Percentiles rank a stretch among this genome's conserved stretches.
These are phyloP conservation scores for Boletus subcaerulescens DNA, from an alignment of 768 basidiomycete genomes.

Conservation along the genomic window DNA sequence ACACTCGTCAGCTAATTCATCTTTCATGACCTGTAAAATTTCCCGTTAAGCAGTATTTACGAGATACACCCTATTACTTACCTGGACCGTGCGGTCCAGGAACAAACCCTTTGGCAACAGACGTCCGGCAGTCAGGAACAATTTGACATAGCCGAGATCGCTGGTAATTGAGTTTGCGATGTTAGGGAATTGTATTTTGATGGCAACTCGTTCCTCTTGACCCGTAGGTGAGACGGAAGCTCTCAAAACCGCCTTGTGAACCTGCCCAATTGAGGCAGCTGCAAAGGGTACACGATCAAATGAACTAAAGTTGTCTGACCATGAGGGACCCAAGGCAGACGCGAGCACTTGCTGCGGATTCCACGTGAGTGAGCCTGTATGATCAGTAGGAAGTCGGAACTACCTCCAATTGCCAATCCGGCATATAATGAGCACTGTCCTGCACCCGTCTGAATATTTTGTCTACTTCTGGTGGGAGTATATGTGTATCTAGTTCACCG, in stretches of 20 bases:
- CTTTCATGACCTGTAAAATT: constrained; percentile 68
- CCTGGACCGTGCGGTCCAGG: constrained; percentile 82
- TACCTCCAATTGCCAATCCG: constrained; percentile 97
- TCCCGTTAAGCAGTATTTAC: not conserved
- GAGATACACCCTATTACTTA: constrained; percentile 22
- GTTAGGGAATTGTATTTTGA: constrained; percentile 95
- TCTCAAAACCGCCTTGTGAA: constrained; percentile 71
- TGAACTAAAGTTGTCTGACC: constrained; percentile 64
- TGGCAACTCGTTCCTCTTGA: constrained; percentile 57
- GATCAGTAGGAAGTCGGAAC: constrained; percentile 3
- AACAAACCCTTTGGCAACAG: constrained; percentile 88
- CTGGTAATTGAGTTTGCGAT: constrained; percentile 83
- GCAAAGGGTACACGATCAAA: constrained; percentile 91
- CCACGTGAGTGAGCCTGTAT: not conserved
- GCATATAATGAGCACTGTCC: constrained; percentile 97
- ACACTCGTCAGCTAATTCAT: constrained; percentile 91
- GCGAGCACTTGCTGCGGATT: constrained; percentile 60
- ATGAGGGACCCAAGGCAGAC: constrained; percentile 70
- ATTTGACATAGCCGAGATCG: constrained; percentile 81
- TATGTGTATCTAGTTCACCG: constrained; percentile 67
- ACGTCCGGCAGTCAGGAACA: constrained; percentile 75
- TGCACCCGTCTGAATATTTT: constrained; percentile 88
- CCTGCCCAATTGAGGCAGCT: constrained; percentile 96
- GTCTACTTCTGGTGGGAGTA: constrained; percentile 85
- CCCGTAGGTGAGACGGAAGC: constrained; percentile 53